A percentile compares a stretch with the other conserved stretches of the same genome.
Evolutionary conservation across 305 asterid species (phyloP).

Genomic region (Plantago coronopus): DNA sequence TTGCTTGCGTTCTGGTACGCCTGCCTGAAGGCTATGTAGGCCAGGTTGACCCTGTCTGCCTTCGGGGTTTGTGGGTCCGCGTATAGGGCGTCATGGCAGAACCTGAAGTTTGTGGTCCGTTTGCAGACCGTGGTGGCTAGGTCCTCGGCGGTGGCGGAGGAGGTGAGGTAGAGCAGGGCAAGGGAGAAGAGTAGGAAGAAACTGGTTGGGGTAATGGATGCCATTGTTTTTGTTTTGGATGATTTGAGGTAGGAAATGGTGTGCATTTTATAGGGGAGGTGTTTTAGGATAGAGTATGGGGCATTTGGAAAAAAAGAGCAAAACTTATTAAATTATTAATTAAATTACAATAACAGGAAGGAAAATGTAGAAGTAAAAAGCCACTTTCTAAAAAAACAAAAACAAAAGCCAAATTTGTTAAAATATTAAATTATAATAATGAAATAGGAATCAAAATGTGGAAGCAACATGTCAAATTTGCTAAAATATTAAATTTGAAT

Average conservation of each 20-base stretch:
- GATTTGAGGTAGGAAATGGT: not conserved
- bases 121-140: constrained; percentile 38
- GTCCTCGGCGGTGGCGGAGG: constrained; percentile 17
- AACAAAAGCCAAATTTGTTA: too few relatives aligned
- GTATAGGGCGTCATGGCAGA: constrained; percentile 35
- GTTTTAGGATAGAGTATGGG: too few relatives aligned
- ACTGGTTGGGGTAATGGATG: not conserved
- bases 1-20: constrained; percentile 25
- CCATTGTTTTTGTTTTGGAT: not conserved
- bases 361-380: too few relatives aligned
- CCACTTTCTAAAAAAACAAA: too few relatives aligned
- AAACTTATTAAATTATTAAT: too few relatives aligned
- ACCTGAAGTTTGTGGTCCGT: constrained; percentile 30
- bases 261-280: not conserved
- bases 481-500: too few relatives aligned
- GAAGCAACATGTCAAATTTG: too few relatives aligned
- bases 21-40: constrained; percentile 28
- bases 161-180: constrained; percentile 1
- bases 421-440: too few relatives aligned
- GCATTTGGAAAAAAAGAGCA: too few relatives aligned
- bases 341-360: too few relatives aligned
- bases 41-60: constrained; percentile 36
- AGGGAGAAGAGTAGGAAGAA: constrained; percentile 14
- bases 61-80: constrained; percentile 36
- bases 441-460: too few relatives aligned